Conservation (phyloP, 2,329 filamentous ascomycete genomes). For the Claviceps sp. region DNA sequence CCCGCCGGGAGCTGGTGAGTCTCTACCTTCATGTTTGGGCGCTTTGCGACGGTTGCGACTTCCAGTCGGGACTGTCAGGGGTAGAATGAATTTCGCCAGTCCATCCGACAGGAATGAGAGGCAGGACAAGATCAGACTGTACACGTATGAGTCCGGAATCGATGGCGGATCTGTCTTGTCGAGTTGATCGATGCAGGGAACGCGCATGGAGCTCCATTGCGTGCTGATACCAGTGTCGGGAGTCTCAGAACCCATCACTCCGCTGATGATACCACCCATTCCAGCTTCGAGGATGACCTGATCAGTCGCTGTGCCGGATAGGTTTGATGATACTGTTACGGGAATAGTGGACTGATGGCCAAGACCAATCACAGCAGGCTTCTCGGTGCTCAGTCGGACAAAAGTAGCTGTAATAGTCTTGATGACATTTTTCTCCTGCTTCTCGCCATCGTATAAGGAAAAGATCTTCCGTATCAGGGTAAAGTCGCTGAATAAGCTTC, state of each 20-base stretch:
- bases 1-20: conserved; percentile 26
- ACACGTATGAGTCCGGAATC: conserved; percentile 87
- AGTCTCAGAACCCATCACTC: conserved; percentile 52
- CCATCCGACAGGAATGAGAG: conserved; percentile 85
- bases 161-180: conserved; percentile 78
- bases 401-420: conserved; percentile 76
- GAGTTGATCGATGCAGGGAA: conserved; percentile 83
- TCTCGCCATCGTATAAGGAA: conserved; percentile 59
- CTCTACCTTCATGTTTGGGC: conserved; percentile 29
- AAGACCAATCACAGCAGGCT: conserved; percentile 75
- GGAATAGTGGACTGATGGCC: conserved; percentile 81
- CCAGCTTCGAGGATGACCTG: conserved; percentile 84
- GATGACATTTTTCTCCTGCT: conserved; percentile 62
- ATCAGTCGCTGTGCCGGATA: conserved; percentile 50
- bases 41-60: conserved; percentile 37
- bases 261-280: conserved; percentile 74
- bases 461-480: conserved; percentile 69
- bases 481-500: conserved; percentile 72
- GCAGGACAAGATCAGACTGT: conserved; percentile 76
- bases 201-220: conserved; percentile 80
- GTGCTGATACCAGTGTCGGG: conserved; percentile 68
- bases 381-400: conserved; percentile 86
- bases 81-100: conserved; percentile 83
- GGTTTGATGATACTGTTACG: conserved; percentile 38
- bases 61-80: conserved; percentile 73